These are phyloP conservation scores for Kwoniella shivajii DNA, from an alignment of 1,284 basidiomycete genomes.

Conservation along the genomic window DNA sequence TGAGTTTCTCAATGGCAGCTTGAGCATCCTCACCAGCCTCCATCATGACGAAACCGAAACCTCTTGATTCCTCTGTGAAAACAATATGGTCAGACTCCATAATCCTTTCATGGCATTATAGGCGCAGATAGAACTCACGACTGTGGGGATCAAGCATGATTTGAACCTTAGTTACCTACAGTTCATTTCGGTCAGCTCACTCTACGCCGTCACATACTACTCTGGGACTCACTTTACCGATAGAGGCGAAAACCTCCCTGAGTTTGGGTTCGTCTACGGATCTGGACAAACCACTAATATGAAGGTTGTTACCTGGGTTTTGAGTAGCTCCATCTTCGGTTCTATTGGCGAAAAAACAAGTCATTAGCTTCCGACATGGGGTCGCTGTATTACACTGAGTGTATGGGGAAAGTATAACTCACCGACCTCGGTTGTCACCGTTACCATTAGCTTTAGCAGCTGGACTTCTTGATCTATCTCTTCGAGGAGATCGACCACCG, in stretches of 20 bases:
- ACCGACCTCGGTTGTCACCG: conserved; percentile 29
- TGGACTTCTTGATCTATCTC: conserved; percentile 36
- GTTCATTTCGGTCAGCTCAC: neutral
- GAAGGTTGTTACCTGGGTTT: conserved; percentile 96
- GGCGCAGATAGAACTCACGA: conserved; percentile 54
- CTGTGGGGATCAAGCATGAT: conserved; percentile 98
- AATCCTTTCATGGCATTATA: neutral
- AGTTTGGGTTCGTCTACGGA: conserved; percentile 81
- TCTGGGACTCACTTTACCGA: conserved; percentile 84
- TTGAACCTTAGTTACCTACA: conserved; percentile 63
- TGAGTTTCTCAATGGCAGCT: conserved; percentile 79
- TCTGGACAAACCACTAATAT: conserved; percentile 84
- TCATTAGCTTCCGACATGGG: neutral
- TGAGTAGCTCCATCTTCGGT: conserved; percentile 5
- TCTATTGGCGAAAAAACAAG: neutral
- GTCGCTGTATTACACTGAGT: too few species aligned
- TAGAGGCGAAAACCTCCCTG: conserved; percentile 82
- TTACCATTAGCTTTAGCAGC: conserved; percentile 35
- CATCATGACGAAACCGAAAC: conserved; percentile 98
- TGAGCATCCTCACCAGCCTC: conserved; percentile 84
- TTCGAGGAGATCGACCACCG: conserved; percentile 24
- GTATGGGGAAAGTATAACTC: too few species aligned
- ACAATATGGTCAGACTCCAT: neutral
- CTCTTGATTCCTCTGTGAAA: conserved; percentile 72
- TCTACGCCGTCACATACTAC: neutral